These are phyloP conservation scores for Prunella vulgaris DNA, from an alignment of 257 asterid species.

Conservation along the genomic window DNA sequence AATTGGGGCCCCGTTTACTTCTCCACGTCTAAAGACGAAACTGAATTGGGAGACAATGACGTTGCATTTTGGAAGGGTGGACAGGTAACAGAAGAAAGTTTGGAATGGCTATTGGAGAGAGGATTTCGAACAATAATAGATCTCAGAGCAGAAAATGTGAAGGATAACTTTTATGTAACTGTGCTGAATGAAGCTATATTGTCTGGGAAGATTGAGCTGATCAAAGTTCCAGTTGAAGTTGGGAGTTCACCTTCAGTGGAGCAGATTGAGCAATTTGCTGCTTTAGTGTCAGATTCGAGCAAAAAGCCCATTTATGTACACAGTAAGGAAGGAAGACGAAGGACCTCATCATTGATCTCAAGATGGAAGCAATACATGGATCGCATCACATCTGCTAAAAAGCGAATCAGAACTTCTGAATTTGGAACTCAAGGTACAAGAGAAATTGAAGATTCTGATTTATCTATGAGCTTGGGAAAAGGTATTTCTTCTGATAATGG, in stretches of 20 bases:
- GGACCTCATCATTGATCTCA: constrained; percentile 85
- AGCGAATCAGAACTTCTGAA: constrained; percentile 29
- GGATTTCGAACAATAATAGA: constrained; percentile 84
- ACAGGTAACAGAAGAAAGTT: constrained; percentile 91
- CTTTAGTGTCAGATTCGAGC: constrained; percentile 61
- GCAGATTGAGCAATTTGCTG: constrained; percentile 70
- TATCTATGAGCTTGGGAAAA: constrained; percentile 24
- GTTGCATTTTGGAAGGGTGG: constrained; percentile 91
- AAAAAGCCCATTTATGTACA: constrained; percentile 70
- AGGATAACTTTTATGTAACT: constrained; percentile 68
- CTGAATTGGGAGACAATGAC: constrained; percentile 34
- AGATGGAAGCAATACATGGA: constrained; percentile 84
- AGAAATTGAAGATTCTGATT: constrained; percentile 31
- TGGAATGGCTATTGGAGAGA: constrained; percentile 69
- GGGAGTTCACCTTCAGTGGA: constrained; percentile 70
- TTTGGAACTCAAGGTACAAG: constrained; percentile 29
- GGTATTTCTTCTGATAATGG: constrained; percentile 30
- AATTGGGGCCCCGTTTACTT: constrained; percentile 78
- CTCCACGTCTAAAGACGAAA: constrained; percentile 45
- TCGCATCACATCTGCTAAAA: constrained; percentile 35
- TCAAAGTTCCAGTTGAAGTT: constrained; percentile 82
- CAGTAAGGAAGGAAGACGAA: constrained; percentile 87
- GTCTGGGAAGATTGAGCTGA: constrained; percentile 57
- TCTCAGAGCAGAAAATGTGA: constrained; percentile 85
- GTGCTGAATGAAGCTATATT: constrained; percentile 45